Evolutionary conservation across 2,329 filamentous ascomycete species (phyloP).

Genomic region (Trichothecium roseum): DNA sequence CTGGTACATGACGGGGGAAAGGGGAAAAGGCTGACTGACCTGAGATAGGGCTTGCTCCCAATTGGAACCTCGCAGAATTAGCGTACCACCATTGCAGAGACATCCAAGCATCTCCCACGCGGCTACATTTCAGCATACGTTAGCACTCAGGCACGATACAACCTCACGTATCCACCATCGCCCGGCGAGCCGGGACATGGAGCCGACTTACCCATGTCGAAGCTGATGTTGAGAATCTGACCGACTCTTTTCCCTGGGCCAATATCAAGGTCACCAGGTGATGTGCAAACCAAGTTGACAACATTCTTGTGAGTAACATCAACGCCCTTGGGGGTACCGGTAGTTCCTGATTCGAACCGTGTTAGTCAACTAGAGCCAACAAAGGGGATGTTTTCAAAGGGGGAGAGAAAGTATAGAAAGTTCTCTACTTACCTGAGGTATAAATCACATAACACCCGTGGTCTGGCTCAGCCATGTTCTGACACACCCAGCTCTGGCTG

Average conservation of each 20-base stretch:
- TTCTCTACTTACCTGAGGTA: conserved; percentile 6
- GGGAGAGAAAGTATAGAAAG: not conserved
- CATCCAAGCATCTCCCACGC: conserved; percentile 40
- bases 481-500: not conserved
- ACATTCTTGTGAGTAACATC: conserved; percentile 7
- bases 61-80: conserved; percentile 26
- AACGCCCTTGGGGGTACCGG: conserved; percentile 8
- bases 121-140: conserved; percentile 16
- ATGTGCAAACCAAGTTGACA: conserved; percentile 16
- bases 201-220: conserved; percentile 37
- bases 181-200: not conserved
- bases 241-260: conserved; percentile 30
- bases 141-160: not conserved
- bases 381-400: conserved; percentile 5
- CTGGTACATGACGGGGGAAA: no score
- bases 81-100: conserved; percentile 36
- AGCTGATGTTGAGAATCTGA: conserved; percentile 37
- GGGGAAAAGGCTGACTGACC: no score
- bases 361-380: conserved; percentile 1
- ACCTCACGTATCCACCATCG: not conserved
- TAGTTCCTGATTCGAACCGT: conserved; percentile 9
- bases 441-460: conserved; percentile 8
- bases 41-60: conserved; percentile 27
- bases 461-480: conserved; percentile 5
- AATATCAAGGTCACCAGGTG: conserved; percentile 31